Evolutionary conservation across 2,329 filamentous ascomycete species (phyloP), one percentile per base, ranked within the genome.

Genomic region (Phaeosphaeria sp.): DNA sequence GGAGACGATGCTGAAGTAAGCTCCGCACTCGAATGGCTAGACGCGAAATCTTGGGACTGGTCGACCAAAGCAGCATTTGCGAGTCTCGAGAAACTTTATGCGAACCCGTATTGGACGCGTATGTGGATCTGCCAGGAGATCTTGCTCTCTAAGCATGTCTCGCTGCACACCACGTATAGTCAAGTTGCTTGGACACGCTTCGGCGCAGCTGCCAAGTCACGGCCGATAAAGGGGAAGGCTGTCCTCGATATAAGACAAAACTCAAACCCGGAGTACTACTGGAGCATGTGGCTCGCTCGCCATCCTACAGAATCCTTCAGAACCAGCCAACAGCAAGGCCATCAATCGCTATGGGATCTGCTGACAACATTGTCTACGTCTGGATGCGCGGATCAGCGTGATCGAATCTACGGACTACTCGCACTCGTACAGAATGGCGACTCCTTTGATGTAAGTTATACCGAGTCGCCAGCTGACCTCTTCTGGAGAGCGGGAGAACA

Each of bases 341-440:
- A 9, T 33, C 46, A 49, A 15, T 36, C 24, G 7, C n/a, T 49
- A 17, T 49, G 46, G 46, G 46, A 49, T 49, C 46, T 49, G 17
- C 17, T 49, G 25, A 36, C 30, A 3, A 13, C 30, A 36, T 13
- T 36, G 11, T 36, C 30, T 6, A 13, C 30, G 8, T 36, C 30
- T 3, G 11, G 11, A 36, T 36, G 30, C 30, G 11, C 11, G 17
- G 48, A 50, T n/a, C 33, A 18, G 7, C 48, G 48, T 18, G 48
- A 50, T 40, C 48, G 33, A 8, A 25, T 42, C 2, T 50, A 50
- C 13, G 20, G 33, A 3, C 13, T 40, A 15, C 20, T 33, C 6
- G 25, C 48, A 8, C n/a, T 50, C 20, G 48, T 50, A 5, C 21
- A 50, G n/a, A 21, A 25, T 11, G 48, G 48, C 20, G 17, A 2